Percentiles rank a stretch among this genome's conserved stretches.
These are phyloP conservation scores for Parafenestella ontariensis DNA, from an alignment of 2,329 filamentous ascomycete species.

Conservation along the genomic window DNA sequence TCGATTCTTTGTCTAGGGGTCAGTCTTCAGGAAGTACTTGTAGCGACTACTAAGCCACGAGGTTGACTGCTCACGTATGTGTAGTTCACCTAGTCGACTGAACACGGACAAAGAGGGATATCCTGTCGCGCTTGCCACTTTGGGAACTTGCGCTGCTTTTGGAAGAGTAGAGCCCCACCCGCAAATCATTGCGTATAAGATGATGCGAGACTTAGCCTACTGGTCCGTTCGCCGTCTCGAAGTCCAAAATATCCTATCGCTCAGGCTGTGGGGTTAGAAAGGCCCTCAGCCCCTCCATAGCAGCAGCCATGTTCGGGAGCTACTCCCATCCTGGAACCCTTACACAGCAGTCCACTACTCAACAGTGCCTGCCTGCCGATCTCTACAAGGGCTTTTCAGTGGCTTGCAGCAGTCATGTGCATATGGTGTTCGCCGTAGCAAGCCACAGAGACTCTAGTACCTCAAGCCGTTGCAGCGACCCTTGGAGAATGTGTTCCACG, in stretches of 20 bases:
- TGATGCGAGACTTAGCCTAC: constrained; percentile 25
- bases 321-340: constrained; percentile 33
- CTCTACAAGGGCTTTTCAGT: constrained; percentile 26
- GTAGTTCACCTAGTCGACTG: constrained; percentile 41
- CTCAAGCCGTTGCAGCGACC: constrained; percentile 28
- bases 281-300: constrained; percentile 33
- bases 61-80: constrained; percentile 44
- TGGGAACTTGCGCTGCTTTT: constrained; percentile 45
- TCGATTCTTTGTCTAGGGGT: constrained; percentile 47
- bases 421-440: constrained; percentile 21
- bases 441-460: constrained; percentile 29
- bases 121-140: constrained; percentile 42
- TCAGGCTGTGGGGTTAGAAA: constrained; percentile 39
- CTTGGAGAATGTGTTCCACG: constrained; percentile 29
- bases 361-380: constrained; percentile 24
- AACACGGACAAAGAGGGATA: constrained; percentile 51
- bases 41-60: constrained; percentile 45
- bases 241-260: constrained; percentile 35
- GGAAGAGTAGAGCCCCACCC: constrained; percentile 27
- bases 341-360: constrained; percentile 13
- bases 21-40: constrained; percentile 48
- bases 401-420: constrained; percentile 37
- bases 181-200: constrained; percentile 27
- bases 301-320: constrained; percentile 28
- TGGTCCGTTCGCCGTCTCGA: constrained; percentile 32